phyloP scores from a whole-genome alignment of 73 alveolate species.

The Paramecium primaurelia region DNA sequence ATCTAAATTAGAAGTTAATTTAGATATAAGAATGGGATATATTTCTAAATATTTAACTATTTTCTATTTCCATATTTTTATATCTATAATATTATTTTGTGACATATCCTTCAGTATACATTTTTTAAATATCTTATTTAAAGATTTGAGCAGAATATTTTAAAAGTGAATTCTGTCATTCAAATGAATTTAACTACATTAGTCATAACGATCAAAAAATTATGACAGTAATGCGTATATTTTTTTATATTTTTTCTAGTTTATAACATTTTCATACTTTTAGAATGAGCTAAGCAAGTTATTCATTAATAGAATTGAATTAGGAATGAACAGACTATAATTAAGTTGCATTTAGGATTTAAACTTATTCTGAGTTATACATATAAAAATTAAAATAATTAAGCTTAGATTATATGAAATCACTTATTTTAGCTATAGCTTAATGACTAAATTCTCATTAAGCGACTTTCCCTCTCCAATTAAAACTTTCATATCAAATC shows the following conservation, averaged over 20 bases:
- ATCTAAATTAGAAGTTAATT: neutral
- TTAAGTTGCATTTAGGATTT: neutral
- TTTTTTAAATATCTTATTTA: neutral
- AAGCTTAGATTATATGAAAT: conserved; percentile 14
- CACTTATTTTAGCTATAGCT: conserved; percentile 6
- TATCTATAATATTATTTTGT: neutral
- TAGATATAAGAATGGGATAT: neutral
- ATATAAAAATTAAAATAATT: neutral
- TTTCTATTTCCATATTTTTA: neutral
- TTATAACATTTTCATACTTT: neutral
- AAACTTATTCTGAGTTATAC: neutral
- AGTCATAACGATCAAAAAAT: conserved; percentile 2
- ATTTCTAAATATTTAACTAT: neutral
- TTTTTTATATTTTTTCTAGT: conserved; percentile 20
- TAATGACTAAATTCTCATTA: conserved; percentile 36
- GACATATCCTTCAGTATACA: neutral
- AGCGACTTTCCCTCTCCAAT: conserved; percentile 46
- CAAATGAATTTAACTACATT: neutral
- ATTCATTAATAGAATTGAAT: neutral
- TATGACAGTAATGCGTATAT: neutral
- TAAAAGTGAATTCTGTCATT: neutral
- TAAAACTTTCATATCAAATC: conserved; percentile 40
- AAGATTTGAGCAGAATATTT: neutral
- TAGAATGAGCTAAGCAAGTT: neutral
- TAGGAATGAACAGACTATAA: neutral